Conservation (phyloP, 768 basidiomycete species). For the Boletus reticulatus region DNA sequence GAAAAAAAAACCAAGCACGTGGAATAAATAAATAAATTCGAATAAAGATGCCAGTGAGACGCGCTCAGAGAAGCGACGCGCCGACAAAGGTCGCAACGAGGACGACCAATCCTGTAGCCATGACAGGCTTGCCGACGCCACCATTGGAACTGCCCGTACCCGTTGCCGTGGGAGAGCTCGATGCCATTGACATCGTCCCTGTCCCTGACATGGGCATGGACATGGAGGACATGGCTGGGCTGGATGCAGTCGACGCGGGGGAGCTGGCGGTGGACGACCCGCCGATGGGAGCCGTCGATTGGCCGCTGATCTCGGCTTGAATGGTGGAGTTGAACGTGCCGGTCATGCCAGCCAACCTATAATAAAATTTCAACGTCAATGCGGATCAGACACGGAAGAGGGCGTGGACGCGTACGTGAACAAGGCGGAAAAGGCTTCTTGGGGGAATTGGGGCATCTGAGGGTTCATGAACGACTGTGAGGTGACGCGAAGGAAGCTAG, state of each 20-base stretch:
- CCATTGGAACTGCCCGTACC: not conserved
- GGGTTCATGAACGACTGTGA: conserved; percentile 56
- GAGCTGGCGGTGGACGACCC: conserved; percentile 28
- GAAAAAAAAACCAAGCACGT: not conserved
- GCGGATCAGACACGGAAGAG: not conserved
- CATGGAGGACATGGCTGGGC: not conserved
- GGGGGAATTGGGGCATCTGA: conserved; percentile 49
- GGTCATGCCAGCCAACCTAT: conserved; percentile 65
- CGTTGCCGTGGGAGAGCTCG: not conserved
- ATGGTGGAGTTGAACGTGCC: conserved; percentile 61
- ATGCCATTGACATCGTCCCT: not conserved
- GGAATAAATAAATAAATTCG: not conserved
- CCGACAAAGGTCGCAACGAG: conserved; percentile 22
- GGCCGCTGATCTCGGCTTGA: conserved; percentile 58
- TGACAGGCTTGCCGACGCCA: conserved; percentile 23
- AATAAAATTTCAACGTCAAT: not conserved
- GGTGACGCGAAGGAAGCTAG: conserved; percentile 77
- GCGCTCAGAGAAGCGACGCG: conserved; percentile 18
- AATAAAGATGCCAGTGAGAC: too few relatives aligned
- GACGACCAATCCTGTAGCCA: conserved; percentile 24
- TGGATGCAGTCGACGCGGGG: too few relatives aligned
- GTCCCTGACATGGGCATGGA: not conserved
- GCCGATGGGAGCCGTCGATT: conserved; percentile 56
- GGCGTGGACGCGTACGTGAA: conserved; percentile 63
- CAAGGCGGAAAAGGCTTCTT: conserved; percentile 73